Evolutionary conservation across 148 eudicot genomes (phyloP), one percentile per base, ranked within the genome.

Genomic region (Chenopodium berlandieri): DNA sequence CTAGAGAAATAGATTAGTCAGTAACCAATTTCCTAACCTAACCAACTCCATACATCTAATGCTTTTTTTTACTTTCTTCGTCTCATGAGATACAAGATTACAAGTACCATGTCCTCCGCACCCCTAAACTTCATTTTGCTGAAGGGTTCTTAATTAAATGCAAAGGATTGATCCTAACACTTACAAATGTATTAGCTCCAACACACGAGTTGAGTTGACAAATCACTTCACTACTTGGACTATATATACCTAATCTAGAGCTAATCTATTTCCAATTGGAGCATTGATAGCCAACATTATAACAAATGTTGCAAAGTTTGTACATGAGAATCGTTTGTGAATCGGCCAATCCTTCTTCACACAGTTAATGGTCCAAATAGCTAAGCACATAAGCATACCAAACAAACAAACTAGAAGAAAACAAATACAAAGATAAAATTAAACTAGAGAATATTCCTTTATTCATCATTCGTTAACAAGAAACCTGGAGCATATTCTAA

Each of bases 401-500:
- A 80, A 73, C 47, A 47, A 47, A 3, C 62, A 16, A 12, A 70
- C 14, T 22, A 10, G 16, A 50, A 50, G 54, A 9, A 20, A 62
- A 7, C 4, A 19, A 52, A 32, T 62, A 13, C 0, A 16, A 80
- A 32, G 4, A 27, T 52, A 65, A n/a, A 81, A 52, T 60, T 13
- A 32, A 75, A 50, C 6, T 27, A 67, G 32, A 79, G 79, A 31
- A 79, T 79, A 83, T 79, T 83, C 78, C 34, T 60, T 68, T 30
- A 1, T 23, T 30, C 54, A 71, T 34, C 23, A 70, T 2, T 5
- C n/a, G 48, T 76, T 4, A 84, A 22, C 23, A 31, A 34, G 40
- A 31, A 81, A 75, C 66, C 56, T 63, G 25, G 50, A 73, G 82
- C 56, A 78, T 77, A 84, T 84, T 77, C 84, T 63, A 68, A 10